Percentiles rank a stretch among this genome's conserved stretches.
Conservation (phyloP, 495 filamentous ascomycete species). For the Penicillium paradoxum region DNA sequence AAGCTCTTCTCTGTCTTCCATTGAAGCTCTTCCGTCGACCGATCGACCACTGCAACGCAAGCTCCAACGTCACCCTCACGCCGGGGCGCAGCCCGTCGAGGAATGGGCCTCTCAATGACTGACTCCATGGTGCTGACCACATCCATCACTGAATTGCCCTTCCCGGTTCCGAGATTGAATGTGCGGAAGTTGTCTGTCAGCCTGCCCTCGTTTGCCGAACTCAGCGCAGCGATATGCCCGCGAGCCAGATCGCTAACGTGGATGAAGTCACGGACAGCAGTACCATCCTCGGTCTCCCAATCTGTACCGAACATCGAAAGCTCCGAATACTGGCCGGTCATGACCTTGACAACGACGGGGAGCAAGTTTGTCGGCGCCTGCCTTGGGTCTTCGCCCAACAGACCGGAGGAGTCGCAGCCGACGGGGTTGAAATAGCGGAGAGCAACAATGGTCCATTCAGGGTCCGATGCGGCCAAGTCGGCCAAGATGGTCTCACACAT, state of each 20-base stretch:
- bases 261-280: slow-evolving; percentile 54
- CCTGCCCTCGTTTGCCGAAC: slow-evolving; percentile 32
- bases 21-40: slow-evolving; percentile 76
- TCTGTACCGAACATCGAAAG: slow-evolving; percentile 59
- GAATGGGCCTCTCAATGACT: slow-evolving; percentile 36
- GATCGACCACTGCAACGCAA: slow-evolving; percentile 73
- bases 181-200: slow-evolving; percentile 44
- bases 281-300: slow-evolving; percentile 61
- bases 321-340: slow-evolving; percentile 48
- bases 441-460: slow-evolving; percentile 56
- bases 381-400: slow-evolving; percentile 62
- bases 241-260: slow-evolving; percentile 62
- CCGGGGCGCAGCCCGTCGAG: slow-evolving; percentile 62
- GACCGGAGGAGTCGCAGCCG: slow-evolving; percentile 58
- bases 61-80: slow-evolving; percentile 75
- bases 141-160: slow-evolving; percentile 48
- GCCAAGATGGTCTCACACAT: slow-evolving; percentile 62
- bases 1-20: slow-evolving; percentile 85
- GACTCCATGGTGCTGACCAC: slow-evolving; percentile 46
- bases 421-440: slow-evolving; percentile 67
- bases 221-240: slow-evolving; percentile 58
- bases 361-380: slow-evolving; percentile 59
- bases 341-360: slow-evolving; percentile 55
- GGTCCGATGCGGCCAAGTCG: slow-evolving; percentile 53
- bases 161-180: slow-evolving; percentile 51